These are phyloP conservation scores for Clathrospora elynae DNA, from an alignment of 2,329 filamentous ascomycete genomes.

Conservation along the genomic window DNA sequence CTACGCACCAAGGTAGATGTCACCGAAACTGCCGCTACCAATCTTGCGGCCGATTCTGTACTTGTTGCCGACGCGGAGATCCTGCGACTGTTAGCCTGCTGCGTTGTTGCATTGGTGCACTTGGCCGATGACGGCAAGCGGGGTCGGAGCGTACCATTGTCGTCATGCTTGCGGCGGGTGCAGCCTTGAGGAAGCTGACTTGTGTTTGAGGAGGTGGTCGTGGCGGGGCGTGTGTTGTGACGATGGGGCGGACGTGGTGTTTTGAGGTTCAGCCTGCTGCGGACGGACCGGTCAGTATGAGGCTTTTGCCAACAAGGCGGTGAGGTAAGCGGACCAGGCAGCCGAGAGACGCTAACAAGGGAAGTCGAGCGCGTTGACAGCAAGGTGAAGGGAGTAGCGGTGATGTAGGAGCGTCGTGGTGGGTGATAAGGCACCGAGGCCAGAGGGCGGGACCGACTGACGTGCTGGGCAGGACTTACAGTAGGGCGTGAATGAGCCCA, in stretches of 20 bases:
- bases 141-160: constrained; percentile 62
- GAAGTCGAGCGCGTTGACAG: constrained; percentile 26
- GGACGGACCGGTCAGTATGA: constrained; percentile 48
- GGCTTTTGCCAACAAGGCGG: constrained; percentile 51
- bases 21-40: constrained; percentile 94
- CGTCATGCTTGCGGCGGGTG: constrained; percentile 57
- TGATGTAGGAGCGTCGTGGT: constrained; percentile 9
- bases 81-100: constrained; percentile 61
- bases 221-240: constrained; percentile 27
- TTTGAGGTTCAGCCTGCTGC: constrained; percentile 46
- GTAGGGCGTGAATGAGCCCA: constrained; percentile 48
- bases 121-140: constrained; percentile 36
- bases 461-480: constrained; percentile 43
- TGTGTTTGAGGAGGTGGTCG: constrained; percentile 22
- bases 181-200: constrained; percentile 46
- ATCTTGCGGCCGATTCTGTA: constrained; percentile 99
- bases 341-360: constrained; percentile 28
- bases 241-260: constrained; percentile 28
- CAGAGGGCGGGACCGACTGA: constrained; percentile 31
- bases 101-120: constrained; percentile 18
- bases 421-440: constrained; percentile 22
- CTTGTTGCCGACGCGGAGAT: constrained; percentile 98
- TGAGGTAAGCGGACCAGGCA: constrained; percentile 48
- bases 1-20: constrained; percentile 83
- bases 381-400: constrained; percentile 21